Base-by-base conservation (phyloP, 2,329 filamentous ascomycete species). In the Chlorencoelia australis region DNA sequence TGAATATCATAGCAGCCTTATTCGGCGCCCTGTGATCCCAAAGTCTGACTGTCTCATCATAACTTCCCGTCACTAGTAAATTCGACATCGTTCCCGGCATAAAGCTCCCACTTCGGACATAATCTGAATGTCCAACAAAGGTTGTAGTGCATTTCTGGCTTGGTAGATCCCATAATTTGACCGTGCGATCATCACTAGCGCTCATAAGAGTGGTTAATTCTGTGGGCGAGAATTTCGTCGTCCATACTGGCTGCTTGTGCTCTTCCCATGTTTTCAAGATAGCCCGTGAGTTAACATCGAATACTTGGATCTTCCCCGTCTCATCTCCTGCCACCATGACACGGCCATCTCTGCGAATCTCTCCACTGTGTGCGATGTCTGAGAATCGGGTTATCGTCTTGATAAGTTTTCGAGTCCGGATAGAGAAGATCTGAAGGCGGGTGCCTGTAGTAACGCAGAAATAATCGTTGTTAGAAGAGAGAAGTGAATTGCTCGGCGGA, bases 401-500 rank as follows among this genome's bases (percentile, higher is more conserved):
- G 54, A 94, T 67, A 8, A 91, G 73, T 62, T 95, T 94, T 41
- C 89, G 79, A 28, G 87, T 94, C 57, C 86, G 82, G 54, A 84
- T 84, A 34, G 86, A 95, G 69, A 87, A 95, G 44, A 98, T 79
- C 62, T 96, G 89, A 30, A 98, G 78, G 42, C 91, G 80, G 37
- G 86, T 86, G 41, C 91, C 89, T 10, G 87, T 88, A n/a, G 89
- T 96, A 43, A 95, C 84, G 39, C 85, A 88, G 60, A 98, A 96
- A 38, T 82, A 69, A 56, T 87, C 80, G 59, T 70, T 73, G 51
- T 63, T 67, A 63, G 66, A 53, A 53, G 61, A 50, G 2, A 51
- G 40, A 15, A 44, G 59, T 53, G 58, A 60, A 64, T 58, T 57
- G 34, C 39, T 52, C 59, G 58, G 56, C 56, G 61, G 58, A 53